Evolutionary conservation across 2,329 filamentous ascomycete genomes (phyloP).

Genomic region (Aspergillus novofumigatus): DNA sequence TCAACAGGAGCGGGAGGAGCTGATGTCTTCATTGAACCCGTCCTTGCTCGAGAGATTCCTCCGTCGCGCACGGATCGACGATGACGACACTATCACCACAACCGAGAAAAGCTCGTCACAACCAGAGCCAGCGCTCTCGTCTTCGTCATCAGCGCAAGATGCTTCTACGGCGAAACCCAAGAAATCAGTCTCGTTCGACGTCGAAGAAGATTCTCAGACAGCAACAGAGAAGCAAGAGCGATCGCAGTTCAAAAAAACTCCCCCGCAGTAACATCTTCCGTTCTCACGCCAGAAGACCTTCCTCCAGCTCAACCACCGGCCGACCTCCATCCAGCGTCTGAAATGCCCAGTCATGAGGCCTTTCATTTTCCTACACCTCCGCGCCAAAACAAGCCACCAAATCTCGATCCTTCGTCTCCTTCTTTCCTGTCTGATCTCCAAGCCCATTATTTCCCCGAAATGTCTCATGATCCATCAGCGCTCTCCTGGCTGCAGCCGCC

Average conservation of each 20-base stretch:
- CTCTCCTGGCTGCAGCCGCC: conserved; percentile 87
- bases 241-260: neutral
- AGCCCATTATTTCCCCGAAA: conserved; percentile 86
- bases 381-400: conserved; percentile 51
- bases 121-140: conserved; percentile 1
- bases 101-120: neutral
- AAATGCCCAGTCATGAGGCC: conserved; percentile 30
- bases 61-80: conserved; percentile 70
- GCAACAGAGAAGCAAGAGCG: conserved; percentile 1
- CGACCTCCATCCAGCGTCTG: conserved; percentile 39
- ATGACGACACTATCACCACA: conserved; percentile 36
- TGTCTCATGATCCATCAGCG: conserved; percentile 77
- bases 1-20: conserved; percentile 69
- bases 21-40: conserved; percentile 74
- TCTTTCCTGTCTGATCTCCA: conserved; percentile 82
- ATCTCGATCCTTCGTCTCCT: conserved; percentile 77
- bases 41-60: conserved; percentile 73
- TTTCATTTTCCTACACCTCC: conserved; percentile 45
- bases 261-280: conserved; percentile 3
- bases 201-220: conserved; percentile 13
- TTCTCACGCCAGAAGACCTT: conserved; percentile 28
- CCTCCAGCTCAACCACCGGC: conserved; percentile 32
- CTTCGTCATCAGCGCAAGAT: neutral
- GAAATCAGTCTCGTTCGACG: conserved; percentile 30
- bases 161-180: conserved; percentile 12